phyloP scores from a whole-genome alignment of 2,329 filamentous ascomycete species.

The Pleoardoris graminearum region DNA sequence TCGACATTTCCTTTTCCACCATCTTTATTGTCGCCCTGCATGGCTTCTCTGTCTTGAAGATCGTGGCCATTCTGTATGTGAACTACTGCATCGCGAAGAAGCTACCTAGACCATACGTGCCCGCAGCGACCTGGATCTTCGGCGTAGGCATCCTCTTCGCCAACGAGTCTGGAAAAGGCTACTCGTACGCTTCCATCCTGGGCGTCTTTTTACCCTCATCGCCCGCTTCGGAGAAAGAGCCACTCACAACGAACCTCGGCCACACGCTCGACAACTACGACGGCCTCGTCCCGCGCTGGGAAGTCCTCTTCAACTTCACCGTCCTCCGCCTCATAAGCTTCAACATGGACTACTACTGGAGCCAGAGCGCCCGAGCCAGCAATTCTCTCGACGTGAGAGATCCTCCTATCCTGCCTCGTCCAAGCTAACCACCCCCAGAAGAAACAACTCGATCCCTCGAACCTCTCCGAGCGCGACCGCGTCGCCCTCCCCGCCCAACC shows the following conservation, averaged over 20 bases:
- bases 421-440: slow-evolving; percentile 79
- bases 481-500: slow-evolving; percentile 73
- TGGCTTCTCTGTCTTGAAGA: slow-evolving; percentile 82
- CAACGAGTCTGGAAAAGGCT: slow-evolving; percentile 83
- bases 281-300: slow-evolving; percentile 88
- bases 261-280: slow-evolving; percentile 75
- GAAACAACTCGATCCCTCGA: slow-evolving; percentile 88
- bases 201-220: slow-evolving; percentile 53
- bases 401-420: slow-evolving; percentile 7
- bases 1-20: slow-evolving; percentile 80
- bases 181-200: slow-evolving; percentile 69
- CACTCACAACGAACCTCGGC: slow-evolving; percentile 63
- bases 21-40: slow-evolving; percentile 80
- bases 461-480: slow-evolving; percentile 86
- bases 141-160: slow-evolving; percentile 84
- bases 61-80: slow-evolving; percentile 74
- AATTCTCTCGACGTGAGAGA: slow-evolving; percentile 88
- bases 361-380: slow-evolving; percentile 62
- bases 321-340: slow-evolving; percentile 92
- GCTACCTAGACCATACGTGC: slow-evolving; percentile 71
- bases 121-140: slow-evolving; percentile 82
- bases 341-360: slow-evolving; percentile 97
- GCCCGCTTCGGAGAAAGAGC: slow-evolving; percentile 46
- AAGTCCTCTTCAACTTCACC: slow-evolving; percentile 97
- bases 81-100: slow-evolving; percentile 80